Percentiles rank a stretch among this genome's conserved stretches.
Conservation (phyloP, 441 rosid species). For the Syzygium syzygioides region DNA sequence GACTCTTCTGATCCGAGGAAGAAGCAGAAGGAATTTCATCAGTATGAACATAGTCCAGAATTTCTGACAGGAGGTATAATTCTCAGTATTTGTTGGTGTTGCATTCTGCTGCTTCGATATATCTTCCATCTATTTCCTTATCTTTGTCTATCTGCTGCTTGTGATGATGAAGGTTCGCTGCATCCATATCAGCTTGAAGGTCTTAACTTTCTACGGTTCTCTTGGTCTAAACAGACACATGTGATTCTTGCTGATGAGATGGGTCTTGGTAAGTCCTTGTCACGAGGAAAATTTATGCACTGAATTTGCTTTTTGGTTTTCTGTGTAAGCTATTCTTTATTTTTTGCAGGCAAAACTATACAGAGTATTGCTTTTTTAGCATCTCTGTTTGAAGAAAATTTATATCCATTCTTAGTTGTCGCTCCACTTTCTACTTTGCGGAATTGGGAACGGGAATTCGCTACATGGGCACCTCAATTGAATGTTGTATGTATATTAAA, state of each 20-base stretch:
- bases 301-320: background rate
- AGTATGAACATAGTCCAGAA: slow-evolving; percentile 78
- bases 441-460: slow-evolving; percentile 98
- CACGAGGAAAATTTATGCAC: background rate
- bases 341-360: slow-evolving; percentile 83
- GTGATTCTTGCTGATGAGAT: slow-evolving; percentile 99
- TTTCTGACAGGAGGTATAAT: slow-evolving; percentile 84
- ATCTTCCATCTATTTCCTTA: background rate
- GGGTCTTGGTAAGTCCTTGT: slow-evolving; percentile 77
- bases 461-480: slow-evolving; percentile 98
- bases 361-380: slow-evolving; percentile 98
- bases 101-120: background rate
- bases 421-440: slow-evolving; percentile 99
- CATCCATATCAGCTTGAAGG: slow-evolving; percentile 99
- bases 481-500: slow-evolving; percentile 70
- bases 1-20: slow-evolving; percentile 47
- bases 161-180: slow-evolving; percentile 64
- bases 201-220: slow-evolving; percentile 87
- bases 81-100: background rate
- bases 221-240: slow-evolving; percentile 97
- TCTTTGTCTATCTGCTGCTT: slow-evolving; percentile 5
- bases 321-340: background rate
- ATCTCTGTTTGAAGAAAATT: slow-evolving; percentile 69
- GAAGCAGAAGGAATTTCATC: slow-evolving; percentile 80
- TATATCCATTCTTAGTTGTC: slow-evolving; percentile 79